phyloP scores from a whole-genome alignment of 164 flowering plant species.

The Aristolochia californica region DNA sequence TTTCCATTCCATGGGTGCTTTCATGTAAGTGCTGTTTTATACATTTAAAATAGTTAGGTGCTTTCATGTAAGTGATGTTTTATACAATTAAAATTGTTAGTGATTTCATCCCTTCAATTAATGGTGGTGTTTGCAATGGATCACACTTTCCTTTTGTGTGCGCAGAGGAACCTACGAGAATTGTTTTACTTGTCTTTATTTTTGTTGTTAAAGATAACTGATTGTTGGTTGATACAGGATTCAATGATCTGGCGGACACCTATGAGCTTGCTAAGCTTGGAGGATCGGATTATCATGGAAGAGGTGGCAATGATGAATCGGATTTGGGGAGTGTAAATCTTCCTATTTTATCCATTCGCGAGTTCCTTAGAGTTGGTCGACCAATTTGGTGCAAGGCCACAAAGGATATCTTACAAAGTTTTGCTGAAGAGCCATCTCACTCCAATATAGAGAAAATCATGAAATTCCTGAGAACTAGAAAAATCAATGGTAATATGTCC shows the following conservation, averaged over 20 bases:
- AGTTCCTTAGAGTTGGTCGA: slow-evolving; percentile 71
- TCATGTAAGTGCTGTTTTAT: no score
- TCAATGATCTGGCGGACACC: slow-evolving; percentile 67
- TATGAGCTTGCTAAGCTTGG: slow-evolving; percentile 74
- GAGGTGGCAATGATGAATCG: slow-evolving; percentile 62
- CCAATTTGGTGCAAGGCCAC: slow-evolving; percentile 76
- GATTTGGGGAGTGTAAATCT: slow-evolving; percentile 77
- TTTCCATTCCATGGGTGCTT: no score
- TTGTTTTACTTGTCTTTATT: neutral
- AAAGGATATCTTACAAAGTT: slow-evolving; percentile 32
- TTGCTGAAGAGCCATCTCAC: slow-evolving; percentile 55
- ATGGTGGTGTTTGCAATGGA: no score
- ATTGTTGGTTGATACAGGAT: slow-evolving; percentile 23
- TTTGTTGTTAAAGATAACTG: neutral
- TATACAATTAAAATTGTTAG: no score
- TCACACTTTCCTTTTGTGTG: no score
- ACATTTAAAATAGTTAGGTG: no score
- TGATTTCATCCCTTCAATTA: no score
- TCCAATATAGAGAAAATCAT: slow-evolving; percentile 34
- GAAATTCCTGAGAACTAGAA: slow-evolving; percentile 31
- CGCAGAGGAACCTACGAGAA: no score
- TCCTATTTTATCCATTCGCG: slow-evolving; percentile 45
- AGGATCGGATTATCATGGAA: slow-evolving; percentile 92
- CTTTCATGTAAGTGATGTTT: no score
- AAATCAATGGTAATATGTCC: slow-evolving; percentile 18